A percentile compares a stretch with the other conserved stretches of the same genome.
phyloP scores from a whole-genome alignment of 2,329 filamentous ascomycete genomes.

The Xylaria sp. region DNA sequence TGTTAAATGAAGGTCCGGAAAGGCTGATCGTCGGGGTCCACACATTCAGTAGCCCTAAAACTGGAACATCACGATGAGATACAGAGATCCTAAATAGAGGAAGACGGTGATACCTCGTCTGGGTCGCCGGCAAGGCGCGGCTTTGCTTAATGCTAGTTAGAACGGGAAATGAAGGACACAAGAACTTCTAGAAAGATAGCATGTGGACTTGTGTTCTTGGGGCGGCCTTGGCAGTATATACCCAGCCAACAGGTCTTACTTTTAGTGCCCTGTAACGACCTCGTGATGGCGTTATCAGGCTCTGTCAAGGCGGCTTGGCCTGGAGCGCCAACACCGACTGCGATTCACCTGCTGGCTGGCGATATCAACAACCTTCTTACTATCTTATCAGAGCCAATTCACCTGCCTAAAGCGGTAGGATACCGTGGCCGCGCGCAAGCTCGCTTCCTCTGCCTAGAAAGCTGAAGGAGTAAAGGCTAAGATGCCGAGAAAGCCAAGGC shows the following conservation, averaged over 20 bases:
- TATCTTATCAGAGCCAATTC: constrained; percentile 28
- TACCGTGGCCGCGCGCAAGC: constrained; percentile 2
- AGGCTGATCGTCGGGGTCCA: not conserved
- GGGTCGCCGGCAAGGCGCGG: constrained; percentile 6
- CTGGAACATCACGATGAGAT: not conserved
- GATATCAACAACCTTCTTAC: constrained; percentile 21
- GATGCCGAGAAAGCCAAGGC: constrained; percentile 34
- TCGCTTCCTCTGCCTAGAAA: constrained; percentile 33
- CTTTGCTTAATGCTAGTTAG: constrained; percentile 1
- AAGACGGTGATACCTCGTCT: not conserved
- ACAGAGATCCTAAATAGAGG: not conserved
- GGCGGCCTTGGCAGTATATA: constrained; percentile 16
- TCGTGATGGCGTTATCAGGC: constrained; percentile 33
- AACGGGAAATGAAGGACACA: constrained; percentile 20
- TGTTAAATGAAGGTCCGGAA: constrained; percentile 1
- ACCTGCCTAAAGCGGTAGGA: constrained; percentile 35
- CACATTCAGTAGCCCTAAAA: not conserved
- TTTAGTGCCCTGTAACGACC: not conserved
- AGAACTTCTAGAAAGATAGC: constrained; percentile 28
- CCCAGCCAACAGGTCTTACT: not conserved
- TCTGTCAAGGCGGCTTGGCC: constrained; percentile 21
- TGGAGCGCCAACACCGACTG: constrained; percentile 4
- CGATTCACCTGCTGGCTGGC: constrained; percentile 2
- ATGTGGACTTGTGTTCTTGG: not conserved
- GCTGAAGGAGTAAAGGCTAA: constrained; percentile 23